Evolutionary conservation across 495 filamentous ascomycete genomes (phyloP), one percentile per base, ranked within the genome.

Genomic region (Neurospora hispaniola): DNA sequence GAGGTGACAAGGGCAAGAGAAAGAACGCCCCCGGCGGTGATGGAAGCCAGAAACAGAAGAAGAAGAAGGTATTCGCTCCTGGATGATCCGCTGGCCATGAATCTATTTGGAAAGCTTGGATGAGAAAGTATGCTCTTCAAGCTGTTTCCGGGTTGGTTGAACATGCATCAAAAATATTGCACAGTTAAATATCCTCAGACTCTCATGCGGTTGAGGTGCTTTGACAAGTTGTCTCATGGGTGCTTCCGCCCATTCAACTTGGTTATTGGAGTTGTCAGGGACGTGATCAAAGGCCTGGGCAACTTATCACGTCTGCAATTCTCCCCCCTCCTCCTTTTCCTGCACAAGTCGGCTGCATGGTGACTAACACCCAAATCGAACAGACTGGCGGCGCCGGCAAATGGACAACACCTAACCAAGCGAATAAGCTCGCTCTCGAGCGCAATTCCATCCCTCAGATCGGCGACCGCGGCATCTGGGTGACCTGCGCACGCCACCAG

Each of bases 401-500:
- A 75, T 88, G 86, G 86, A 83, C 85, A 77, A 88, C 87, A 11
- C 81, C 87, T 14, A 82, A 85, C 71, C 86, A 88, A 40, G 80
- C 83, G 77, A 79, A 81, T 48, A 88, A 85, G 75, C 71, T 76
- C 39, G 75, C 75, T 10, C 54, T 76, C 31, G n/a, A 79, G 10
- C 76, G 76, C 59, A 75, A 80, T 54, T 79, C 79, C 62, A 70
- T 75, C 39, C 88, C 94, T 72, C 89, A 93, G 74, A 84, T 89
- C 35, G 96, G 96, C 18, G 93, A 96, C 79, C 84, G 86, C 62
- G 96, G 96, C 12, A 91, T 98, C 40, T 98, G 95, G 87, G 88
- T 91, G 38, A 97, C 96, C 2, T 98, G 94, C 78, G 90, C 94
- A 42, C 89, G 90, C 80, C 89, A 89, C 70, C 91, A 87, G 81